Base-by-base conservation (phyloP, 75 land plant genomes). In the Pinus albicaulis region DNA sequence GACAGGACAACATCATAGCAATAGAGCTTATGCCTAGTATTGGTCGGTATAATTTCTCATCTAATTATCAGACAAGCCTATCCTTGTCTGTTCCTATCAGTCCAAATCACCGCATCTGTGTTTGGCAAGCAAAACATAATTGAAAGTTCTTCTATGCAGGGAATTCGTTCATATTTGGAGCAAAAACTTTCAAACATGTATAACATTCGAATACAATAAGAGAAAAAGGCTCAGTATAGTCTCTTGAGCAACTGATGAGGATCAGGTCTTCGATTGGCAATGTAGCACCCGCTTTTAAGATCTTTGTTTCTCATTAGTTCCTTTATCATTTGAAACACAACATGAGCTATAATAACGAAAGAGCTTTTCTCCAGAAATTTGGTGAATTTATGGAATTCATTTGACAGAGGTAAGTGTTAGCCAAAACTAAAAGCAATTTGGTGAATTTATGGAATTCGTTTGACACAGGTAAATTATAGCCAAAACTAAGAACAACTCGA, bases 361-460 rank as follows among this genome's bases (percentile, higher is more conserved):
- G n/a, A 38, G 11, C 8, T 19, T 20, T 38, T 38, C 20, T 68
- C 11, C 22, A 19, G 23, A 17, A 68, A 68, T 17, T 38, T 68
- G 10, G 20, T 68, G 71, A 68, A 36, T 68, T 5, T 68, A 22
- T 68, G 41, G 48, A 68, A 68, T 41, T 68, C 38, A 44, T 68
- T 68, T 68, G 71, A 20, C 52, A 68, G 23, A 34, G 71, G 48
- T 68, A 68, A 68, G 2, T 68, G 71, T 17, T 68, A n/a, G 44
- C 48, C 3, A 20, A 66, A 66, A 20, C 70, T 68, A 68, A 31
- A 2, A 19, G 23, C 34, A 68, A 68, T 17, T 38, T 68, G 10
- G 10, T 68, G 71, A 68, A 36, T 68, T 5, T 68, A 22, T 68
- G 41, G 48, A 68, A 68, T 41, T 68, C 38, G 22, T 68, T 68